A percentile compares a stretch with the other conserved stretches of the same genome.
Conservation (phyloP, 83 land plant species). For the Diphasiastrum complanatum region DNA sequence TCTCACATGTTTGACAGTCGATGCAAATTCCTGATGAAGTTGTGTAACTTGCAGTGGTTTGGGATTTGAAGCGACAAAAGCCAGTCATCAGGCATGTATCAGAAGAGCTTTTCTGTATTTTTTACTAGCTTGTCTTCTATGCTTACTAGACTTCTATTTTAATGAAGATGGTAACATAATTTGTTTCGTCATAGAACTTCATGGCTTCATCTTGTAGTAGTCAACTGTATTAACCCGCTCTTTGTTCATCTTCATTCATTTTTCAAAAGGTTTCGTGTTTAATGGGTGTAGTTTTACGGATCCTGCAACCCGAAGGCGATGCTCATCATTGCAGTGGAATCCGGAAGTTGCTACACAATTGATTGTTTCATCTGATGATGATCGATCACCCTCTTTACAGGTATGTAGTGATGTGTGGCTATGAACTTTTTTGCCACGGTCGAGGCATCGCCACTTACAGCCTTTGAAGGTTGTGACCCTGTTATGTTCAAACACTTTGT, state of each 20-base stretch:
- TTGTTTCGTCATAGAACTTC: no score
- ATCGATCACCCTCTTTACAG: constrained; percentile 60
- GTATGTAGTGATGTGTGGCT: constrained; percentile 28
- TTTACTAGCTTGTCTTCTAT: background rate
- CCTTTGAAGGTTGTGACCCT: background rate
- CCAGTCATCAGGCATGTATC: constrained; percentile 64
- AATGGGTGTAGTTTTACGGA: constrained; percentile 59
- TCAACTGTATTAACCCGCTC: no score
- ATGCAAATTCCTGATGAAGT: background rate
- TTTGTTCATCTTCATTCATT: no score
- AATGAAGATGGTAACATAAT: no score
- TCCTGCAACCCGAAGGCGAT: constrained; percentile 50
- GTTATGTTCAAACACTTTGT: background rate
- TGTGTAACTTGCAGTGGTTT: constrained; percentile 55
- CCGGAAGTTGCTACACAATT: constrained; percentile 82
- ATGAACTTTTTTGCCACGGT: background rate
- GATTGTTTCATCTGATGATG: constrained; percentile 91
- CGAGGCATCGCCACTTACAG: background rate
- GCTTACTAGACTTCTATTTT: background rate
- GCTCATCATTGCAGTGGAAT: constrained; percentile 94
- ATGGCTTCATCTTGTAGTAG: no score
- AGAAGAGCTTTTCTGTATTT: background rate
- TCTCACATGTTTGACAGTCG: background rate
- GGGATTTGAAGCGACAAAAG: constrained; percentile 88
- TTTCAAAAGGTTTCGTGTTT: no score